Evolutionary conservation across 2,329 filamentous ascomycete species (phyloP), one percentile per base, ranked within the genome.

Genomic region (Alternaria angustiovoidea): DNA sequence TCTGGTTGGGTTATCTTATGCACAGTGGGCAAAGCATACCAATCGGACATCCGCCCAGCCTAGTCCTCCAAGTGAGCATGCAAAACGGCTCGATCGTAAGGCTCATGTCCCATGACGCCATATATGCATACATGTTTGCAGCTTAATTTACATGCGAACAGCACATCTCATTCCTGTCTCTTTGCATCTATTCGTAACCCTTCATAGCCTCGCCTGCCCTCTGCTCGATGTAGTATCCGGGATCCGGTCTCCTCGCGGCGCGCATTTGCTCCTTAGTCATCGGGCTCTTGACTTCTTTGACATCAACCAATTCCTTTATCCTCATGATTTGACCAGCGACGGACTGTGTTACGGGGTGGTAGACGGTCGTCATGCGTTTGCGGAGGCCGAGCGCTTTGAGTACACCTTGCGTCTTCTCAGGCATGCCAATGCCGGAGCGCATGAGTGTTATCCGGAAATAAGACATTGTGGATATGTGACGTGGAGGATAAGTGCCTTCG

Each of bases 371-470:
- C 86, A 90, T 89, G 73, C 94, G 91, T 78, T 91, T 92, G 72
- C 89, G 91, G 65, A 97, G 87, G 57, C 94, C 94, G 61, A 97
- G 90, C 18, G 94, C 91, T 63, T 89, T 86, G 57, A 97, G 91
- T 20, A 94, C 92, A 75, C 91, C 92, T 76, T 88, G 87, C 62
- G 89, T 91, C 75, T 92, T 90, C 73, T 87, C 81, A 6, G 83
- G 94, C 47, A 97, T 88, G 63, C 94, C 94, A 80, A 97, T 97
- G 73, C 91, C 90, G 58, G 91, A 94, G 76, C 94, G 92, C 81
- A 95, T 87, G 58, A 97, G 90, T 49, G 93, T 96, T 78, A 97
- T 92, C 76, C 92, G 90, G 85, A 97, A 97, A 85, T 87, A 96
- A 59, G 89, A 84, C 90, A 93, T 93, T 39, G 2, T 44, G 42